phyloP scores from a whole-genome alignment of 176 grass and related monocot genomes.

The Oryza meyeriana region DNA sequence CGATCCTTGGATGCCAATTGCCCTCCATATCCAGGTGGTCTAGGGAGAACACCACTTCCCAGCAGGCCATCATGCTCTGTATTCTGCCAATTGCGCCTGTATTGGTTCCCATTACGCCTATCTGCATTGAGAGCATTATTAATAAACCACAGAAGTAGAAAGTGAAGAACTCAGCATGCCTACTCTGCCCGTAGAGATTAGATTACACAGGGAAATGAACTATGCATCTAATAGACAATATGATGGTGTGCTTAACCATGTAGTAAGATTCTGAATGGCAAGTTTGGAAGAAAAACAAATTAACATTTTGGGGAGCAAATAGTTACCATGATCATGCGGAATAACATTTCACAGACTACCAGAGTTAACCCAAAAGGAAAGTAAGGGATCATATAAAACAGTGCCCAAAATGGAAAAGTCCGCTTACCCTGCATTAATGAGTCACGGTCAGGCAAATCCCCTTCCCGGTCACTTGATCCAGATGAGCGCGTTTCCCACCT shows the following conservation, averaged over 20 bases:
- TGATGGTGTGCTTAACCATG: neutral
- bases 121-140: constrained; percentile 44
- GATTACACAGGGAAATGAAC: neutral
- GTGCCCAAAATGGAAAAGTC: neutral
- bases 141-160: neutral
- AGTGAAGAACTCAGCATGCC: neutral
- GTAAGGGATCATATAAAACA: neutral
- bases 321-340: neutral
- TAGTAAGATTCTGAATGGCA: neutral
- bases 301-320: neutral
- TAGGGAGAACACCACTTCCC: constrained; percentile 76
- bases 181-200: neutral
- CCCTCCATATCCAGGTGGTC: constrained; percentile 60
- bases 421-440: constrained; percentile 48
- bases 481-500: constrained; percentile 84
- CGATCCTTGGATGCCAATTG: constrained; percentile 49
- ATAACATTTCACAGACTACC: neutral
- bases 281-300: neutral
- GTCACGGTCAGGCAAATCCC: constrained; percentile 58
- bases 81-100: constrained; percentile 62
- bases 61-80: constrained; percentile 90
- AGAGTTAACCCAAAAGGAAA: neutral
- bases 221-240: constrained; percentile 6
- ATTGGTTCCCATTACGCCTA: constrained; percentile 56
- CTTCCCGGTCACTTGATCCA: constrained; percentile 65